Conservation (phyloP, 805 yeast species). For the Sugiyamaella qingdaonensis region DNA sequence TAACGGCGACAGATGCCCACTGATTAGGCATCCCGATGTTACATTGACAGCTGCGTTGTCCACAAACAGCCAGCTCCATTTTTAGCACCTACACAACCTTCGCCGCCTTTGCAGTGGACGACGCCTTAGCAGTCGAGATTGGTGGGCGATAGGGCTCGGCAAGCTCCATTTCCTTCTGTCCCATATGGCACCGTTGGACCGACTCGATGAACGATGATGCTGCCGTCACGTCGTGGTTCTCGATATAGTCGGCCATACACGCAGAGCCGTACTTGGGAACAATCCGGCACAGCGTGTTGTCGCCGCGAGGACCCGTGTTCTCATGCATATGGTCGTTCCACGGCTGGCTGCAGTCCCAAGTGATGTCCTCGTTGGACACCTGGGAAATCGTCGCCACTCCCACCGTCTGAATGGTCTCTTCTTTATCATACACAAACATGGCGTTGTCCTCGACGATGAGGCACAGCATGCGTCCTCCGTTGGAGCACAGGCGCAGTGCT, state of each 20-base stretch:
- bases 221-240: neutral
- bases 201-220: neutral
- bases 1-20: too few species aligned
- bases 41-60: too few species aligned
- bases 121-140: too few species aligned
- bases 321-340: neutral
- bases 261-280: neutral
- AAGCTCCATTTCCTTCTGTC: neutral
- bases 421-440: neutral
- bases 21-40: too few species aligned
- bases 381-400: neutral
- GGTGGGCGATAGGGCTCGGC: too few species aligned
- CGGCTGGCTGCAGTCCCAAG: slow-evolving; percentile 1
- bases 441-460: neutral
- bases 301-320: neutral
- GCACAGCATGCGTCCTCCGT: neutral
- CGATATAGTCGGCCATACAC: neutral
- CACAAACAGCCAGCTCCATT: too few species aligned
- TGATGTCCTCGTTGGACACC: neutral
- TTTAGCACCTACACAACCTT: too few species aligned
- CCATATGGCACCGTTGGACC: neutral
- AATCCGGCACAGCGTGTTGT: neutral
- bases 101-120: too few species aligned
- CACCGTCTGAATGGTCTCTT: neutral
- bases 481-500: neutral